phyloP scores from a whole-genome alignment of 1,284 basidiomycete genomes.

The Neotropicomus parvogracilis region DNA sequence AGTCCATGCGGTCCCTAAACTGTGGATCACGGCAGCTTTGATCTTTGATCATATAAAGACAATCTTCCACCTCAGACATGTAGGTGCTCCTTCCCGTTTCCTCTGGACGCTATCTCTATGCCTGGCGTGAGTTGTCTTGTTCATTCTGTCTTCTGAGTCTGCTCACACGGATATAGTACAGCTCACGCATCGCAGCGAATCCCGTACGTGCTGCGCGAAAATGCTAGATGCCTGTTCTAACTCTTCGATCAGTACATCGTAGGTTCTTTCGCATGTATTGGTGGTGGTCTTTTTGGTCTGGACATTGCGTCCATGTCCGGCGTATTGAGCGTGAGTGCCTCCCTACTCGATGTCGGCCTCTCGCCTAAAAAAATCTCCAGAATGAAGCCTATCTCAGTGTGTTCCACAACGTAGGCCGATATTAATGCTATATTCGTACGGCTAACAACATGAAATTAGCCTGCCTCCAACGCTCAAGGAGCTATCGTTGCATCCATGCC shows the following conservation, averaged over 20 bases:
- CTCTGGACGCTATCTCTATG: conserved; percentile 14
- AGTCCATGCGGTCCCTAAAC: conserved; percentile 8
- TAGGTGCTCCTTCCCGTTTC: not conserved
- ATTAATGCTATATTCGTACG: not conserved
- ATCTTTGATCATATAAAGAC: too few relatives aligned
- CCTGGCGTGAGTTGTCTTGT: conserved; percentile 25
- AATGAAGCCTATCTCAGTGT: conserved; percentile 53
- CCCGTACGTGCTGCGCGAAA: conserved; percentile 37
- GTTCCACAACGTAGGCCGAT: conserved; percentile 45
- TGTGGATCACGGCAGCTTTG: not conserved
- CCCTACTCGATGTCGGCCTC: not conserved
- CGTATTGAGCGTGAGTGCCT: conserved; percentile 55
- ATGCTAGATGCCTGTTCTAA: conserved; percentile 6
- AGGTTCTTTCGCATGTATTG: conserved; percentile 77
- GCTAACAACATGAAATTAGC: conserved; percentile 32
- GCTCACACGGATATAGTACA: conserved; percentile 38
- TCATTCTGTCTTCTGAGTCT: not conserved
- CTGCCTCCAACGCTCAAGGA: conserved; percentile 56
- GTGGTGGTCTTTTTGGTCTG: conserved; percentile 72
- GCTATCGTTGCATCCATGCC: conserved; percentile 79
- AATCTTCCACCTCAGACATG: not conserved
- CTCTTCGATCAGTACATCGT: conserved; percentile 51
- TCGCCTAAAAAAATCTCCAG: conserved; percentile 31
- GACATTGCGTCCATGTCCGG: conserved; percentile 82
- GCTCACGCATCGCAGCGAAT: conserved; percentile 46